Evolutionary conservation across 1,284 basidiomycete species (phyloP), one percentile per base, ranked within the genome.

Genomic region (Malassezia slooffiae): DNA sequence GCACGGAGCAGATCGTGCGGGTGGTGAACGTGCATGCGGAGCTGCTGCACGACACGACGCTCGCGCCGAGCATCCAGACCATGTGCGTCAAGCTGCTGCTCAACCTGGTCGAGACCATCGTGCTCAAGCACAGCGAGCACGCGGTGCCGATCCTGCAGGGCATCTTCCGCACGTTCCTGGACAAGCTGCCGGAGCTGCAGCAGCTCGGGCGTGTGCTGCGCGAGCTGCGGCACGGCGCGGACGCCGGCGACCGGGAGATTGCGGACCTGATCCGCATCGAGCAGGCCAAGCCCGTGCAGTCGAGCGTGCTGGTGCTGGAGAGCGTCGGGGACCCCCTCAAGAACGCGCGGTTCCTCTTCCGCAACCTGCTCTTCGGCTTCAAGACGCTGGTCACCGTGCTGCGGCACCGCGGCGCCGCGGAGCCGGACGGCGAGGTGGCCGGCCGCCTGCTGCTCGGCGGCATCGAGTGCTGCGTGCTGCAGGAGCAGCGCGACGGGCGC

Each of bases 71-170:
- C 43, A 80, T 91, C 28, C 89, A 96, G 67, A 85, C 85, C 12
- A 79, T 96, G 72, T 89, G 86, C 55, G 83, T 84, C 50, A 97
- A 96, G 72, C 81, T 95, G 70, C 80, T 96, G 60, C 84, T 88
- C 63, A 87, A 83, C 52, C 76, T 95, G 26, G 78, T 87, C 40
- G 93, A 97, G 54, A 79, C 81, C 33, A 82, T 93, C 41, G 72
- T 82, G 29, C 54, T 52, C 23, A 61, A 58, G 34, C 54, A 60
- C 29, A 48, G 56, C 8, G 63, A 62, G 46, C 80, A 75, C 45
- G 80, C 85, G 4, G 77, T 78, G 4, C 75, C 76, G 46, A 74
- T 89, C 24, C 72, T 95, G 26, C 74, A 74, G 34, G 76, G 79
- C 37, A 81, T 96, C 70, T 76, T 96, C 50, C 82, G 89, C 60